Percentiles rank a stretch among this genome's conserved stretches.
Evolutionary conservation across 495 filamentous ascomycete species (phyloP).

Genomic region (Neurospora terricola): DNA sequence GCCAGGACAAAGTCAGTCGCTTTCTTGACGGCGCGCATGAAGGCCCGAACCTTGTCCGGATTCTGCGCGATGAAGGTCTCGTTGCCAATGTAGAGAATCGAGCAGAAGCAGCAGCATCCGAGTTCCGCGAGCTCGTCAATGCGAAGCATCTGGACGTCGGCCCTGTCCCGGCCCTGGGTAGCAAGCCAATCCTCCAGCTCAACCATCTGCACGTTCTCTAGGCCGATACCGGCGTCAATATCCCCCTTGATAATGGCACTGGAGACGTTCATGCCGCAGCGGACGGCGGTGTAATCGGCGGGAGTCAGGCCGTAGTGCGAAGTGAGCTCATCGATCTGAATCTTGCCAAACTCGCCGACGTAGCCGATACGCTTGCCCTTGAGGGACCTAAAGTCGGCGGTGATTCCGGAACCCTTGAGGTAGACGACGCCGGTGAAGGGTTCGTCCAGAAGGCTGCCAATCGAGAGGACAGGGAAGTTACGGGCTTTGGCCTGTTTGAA

Average conservation of each 20-base stretch:
- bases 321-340: conserved; percentile 65
- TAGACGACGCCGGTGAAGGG: conserved; percentile 66
- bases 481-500: conserved; percentile 53
- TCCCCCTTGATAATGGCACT: conserved; percentile 51
- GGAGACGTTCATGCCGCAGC: conserved; percentile 40
- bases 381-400: conserved; percentile 50
- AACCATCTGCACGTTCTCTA: conserved; percentile 68
- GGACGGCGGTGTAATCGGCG: conserved; percentile 58
- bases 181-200: conserved; percentile 62
- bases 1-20: conserved; percentile 57
- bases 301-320: conserved; percentile 62
- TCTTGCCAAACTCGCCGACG: conserved; percentile 67
- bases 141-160: conserved; percentile 60
- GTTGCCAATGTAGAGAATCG: conserved; percentile 60
- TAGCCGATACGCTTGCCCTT: conserved; percentile 66
- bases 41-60: conserved; percentile 47
- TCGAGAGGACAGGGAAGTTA: conserved; percentile 56
- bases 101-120: conserved; percentile 69
- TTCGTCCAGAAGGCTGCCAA: conserved; percentile 60
- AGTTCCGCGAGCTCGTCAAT: conserved; percentile 64
- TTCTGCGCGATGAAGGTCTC: conserved; percentile 53
- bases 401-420: conserved; percentile 59
- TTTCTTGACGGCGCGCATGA: conserved; percentile 58
- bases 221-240: conserved; percentile 61
- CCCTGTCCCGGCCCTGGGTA: conserved; percentile 45